phyloP scores from a whole-genome alignment of 441 rosid genomes.

The Erodium texanum region DNA sequence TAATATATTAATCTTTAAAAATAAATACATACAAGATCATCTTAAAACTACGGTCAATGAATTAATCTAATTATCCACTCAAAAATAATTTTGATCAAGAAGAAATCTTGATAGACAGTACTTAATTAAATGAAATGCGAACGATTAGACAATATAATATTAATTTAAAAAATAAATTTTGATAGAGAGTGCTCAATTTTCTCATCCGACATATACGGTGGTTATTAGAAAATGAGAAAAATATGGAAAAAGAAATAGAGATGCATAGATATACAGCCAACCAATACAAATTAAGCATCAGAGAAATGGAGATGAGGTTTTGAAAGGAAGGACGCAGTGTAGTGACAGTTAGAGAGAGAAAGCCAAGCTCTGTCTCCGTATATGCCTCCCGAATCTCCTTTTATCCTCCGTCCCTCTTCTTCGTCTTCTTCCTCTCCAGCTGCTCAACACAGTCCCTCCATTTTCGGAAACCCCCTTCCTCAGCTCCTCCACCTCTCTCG shows the following conservation, averaged over 20 bases:
- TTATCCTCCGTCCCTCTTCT: background rate
- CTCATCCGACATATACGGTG: no score
- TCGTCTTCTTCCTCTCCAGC: constrained; percentile 14
- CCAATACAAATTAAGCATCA: background rate
- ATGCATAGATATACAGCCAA: background rate
- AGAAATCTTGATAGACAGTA: no score
- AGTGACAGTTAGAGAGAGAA: background rate
- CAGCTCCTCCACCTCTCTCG: background rate
- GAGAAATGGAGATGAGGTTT: background rate
- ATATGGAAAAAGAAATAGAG: no score
- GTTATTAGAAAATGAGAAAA: background rate
- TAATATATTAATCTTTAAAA: no score
- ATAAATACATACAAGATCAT: no score
- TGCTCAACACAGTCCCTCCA: background rate
- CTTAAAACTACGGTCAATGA: no score
- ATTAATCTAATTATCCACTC: no score
- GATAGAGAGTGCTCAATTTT: no score
- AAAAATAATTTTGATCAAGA: no score
- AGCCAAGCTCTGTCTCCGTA: background rate
- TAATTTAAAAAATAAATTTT: no score
- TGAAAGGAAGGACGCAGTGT: background rate
- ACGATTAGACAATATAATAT: no score
- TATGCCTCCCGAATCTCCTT: background rate
- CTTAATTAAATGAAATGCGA: no score
- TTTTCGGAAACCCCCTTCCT: background rate